Base-by-base conservation (phyloP, 2,329 filamentous ascomycete species). In the Alternaria conjuncta region DNA sequence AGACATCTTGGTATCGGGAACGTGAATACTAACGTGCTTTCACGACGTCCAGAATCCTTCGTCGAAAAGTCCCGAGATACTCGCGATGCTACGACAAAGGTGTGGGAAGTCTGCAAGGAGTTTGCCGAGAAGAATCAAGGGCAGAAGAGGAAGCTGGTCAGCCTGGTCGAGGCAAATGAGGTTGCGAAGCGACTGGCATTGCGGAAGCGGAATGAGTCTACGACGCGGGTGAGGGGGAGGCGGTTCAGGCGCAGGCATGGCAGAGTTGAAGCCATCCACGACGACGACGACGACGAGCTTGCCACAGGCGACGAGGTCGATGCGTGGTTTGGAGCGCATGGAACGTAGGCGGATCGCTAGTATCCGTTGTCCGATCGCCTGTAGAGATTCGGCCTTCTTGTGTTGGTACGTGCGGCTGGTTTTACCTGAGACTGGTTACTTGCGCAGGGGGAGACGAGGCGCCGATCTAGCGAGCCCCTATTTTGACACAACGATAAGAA, bases 91-190 rank as follows among this genome's bases (percentile, higher is more conserved):
- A 47, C n/a, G 4, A 63, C 75, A 61, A 68, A 62, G 18, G 63
- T 85, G 41, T 80, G 79, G 76, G 64, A 79, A 41, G 30, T 84
- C 54, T 82, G 82, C 49, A 69, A 72, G 21, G 71, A 78, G 50
- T 65, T 67, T 10, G 70, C 74, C 50, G 63, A 64, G 9, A 72
- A 71, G 58, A 57, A 70, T 51, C 45, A 64, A 11, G 75, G 74
- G 18, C 58, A 32, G 18, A 87, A 86, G 80, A 80, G 86, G 66
- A 83, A 81, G 68, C 77, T 89, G 12, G 86, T 89, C 6, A 86
- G 80, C 54, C 72, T 89, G 59, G 82, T 84, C 43, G 87, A 90
- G 74, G 87, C 87, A 11, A 89, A 88, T 70, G 87, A 89, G 74
- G 86, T 89, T 20, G 86, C 86, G 9, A 86, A 84, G 68, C 73